phyloP scores from a whole-genome alignment of 495 filamentous ascomycete species.

The Achaetomiella virescens region DNA sequence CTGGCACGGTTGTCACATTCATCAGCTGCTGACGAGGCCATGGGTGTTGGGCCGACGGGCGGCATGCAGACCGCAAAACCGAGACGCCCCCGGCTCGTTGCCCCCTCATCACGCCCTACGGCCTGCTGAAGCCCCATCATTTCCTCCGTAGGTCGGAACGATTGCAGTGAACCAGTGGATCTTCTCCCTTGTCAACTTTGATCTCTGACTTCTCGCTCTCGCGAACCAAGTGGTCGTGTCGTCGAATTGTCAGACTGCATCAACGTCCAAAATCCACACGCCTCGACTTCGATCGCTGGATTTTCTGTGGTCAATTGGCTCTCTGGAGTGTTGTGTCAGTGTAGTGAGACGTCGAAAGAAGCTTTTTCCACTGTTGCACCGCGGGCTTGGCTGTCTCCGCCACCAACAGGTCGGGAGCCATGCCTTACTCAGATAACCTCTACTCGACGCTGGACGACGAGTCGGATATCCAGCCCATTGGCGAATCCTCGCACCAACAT shows the following conservation, averaged over 20 bases:
- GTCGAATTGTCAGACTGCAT: not conserved
- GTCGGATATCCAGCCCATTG: conserved; percentile 24
- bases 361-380: conserved; percentile 8
- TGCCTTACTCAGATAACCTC: conserved; percentile 43
- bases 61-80: not conserved
- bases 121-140: too few species aligned
- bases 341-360: conserved; percentile 15
- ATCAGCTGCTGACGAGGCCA: conserved; percentile 12
- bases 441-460: conserved; percentile 37
- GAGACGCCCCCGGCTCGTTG: not conserved
- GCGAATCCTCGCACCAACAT: not conserved
- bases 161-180: not conserved
- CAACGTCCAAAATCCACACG: not conserved
- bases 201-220: not conserved
- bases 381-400: conserved; percentile 3
- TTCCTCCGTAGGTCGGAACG: not conserved
- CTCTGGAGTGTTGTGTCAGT: not conserved
- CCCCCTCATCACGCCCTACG: not conserved
- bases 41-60: too few species aligned
- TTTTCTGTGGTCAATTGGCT: not conserved
- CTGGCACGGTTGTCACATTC: too few species aligned
- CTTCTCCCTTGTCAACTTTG: too few species aligned
- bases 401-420: conserved; percentile 4
- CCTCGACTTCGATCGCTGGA: not conserved
- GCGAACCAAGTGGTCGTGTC: not conserved